Base-by-base conservation (phyloP, 2,329 filamentous ascomycete genomes). In the Calonectria hawksworthii region DNA sequence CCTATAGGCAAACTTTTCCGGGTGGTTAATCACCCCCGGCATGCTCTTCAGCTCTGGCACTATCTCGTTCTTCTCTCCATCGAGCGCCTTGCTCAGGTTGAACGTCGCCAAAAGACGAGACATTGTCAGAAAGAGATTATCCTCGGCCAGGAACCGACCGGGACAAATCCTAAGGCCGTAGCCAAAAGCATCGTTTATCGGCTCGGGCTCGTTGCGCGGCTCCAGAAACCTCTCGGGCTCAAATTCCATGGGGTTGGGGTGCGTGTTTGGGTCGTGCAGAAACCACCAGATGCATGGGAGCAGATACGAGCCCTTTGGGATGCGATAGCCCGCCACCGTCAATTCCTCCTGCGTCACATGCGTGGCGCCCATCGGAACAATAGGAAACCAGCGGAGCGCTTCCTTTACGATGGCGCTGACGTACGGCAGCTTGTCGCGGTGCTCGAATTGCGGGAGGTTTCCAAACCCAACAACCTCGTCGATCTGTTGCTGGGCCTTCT, bases 391-490 rank as follows among this genome's bases (percentile, higher is more conserved):
- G 89, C 7, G 90, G 85, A 89, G 90, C 92, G 3, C 91, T 75
- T 93, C 91, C 74, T 91, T 91, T 23, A 91, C 86, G 13, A 90
- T 84, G 1, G 88, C 88, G 26, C 86, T 85, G 38, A 92, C 80
- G 77, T 92, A 92, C 0, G 90, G 90, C 11, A 92, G 79, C 4
- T 83, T 81, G 0, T 84, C 81, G 28, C 86, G 84, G 77, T 92
- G 90, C 38, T 87, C 85, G 80, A 87, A 88, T 23, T 80, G 82
- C 0, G 90, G 90, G 10, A 87, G 84, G 3, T 90, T 85, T 14
- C 84, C 71, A 0, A 82, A 76, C 2, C 90, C 90, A 3, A 92
- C 84, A 1, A 91, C 86, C 0, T 83, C 80, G 76, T 91, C 89
- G 4, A 92, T 84, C 77, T 92, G 89, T 26, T 86, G 85, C 77